These are phyloP conservation scores for Dioscorea cayenensis DNA, from an alignment of 116 monocot genomes.

Conservation along the genomic window DNA sequence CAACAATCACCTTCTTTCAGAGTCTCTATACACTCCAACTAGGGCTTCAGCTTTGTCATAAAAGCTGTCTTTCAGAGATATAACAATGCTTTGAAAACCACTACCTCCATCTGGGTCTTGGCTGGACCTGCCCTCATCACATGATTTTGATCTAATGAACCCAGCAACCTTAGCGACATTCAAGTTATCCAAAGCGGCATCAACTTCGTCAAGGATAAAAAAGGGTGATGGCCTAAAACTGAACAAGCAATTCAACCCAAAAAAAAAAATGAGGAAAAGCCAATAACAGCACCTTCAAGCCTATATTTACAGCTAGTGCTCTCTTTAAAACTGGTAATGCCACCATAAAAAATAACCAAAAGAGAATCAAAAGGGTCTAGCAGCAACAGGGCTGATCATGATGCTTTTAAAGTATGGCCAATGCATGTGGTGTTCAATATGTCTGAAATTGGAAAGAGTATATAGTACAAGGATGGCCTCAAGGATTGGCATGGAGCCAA, in stretches of 20 bases:
- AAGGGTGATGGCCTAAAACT: slow-evolving; percentile 95
- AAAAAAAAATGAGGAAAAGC: not conserved
- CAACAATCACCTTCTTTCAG: slow-evolving; percentile 63
- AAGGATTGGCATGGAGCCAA: not conserved
- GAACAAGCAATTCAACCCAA: slow-evolving; percentile 2
- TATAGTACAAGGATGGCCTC: not conserved
- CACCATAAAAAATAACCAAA: not conserved
- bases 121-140: slow-evolving; percentile 27
- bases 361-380: not conserved
- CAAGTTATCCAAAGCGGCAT: slow-evolving; percentile 94
- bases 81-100: slow-evolving; percentile 94
- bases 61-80: slow-evolving; percentile 94
- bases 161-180: slow-evolving; percentile 94
- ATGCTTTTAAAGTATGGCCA: no score
- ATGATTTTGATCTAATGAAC: slow-evolving; percentile 90
- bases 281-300: not conserved
- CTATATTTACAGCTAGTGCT: not conserved
- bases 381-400: not conserved
- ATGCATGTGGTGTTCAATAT: no score
- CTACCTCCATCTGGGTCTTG: slow-evolving; percentile 43
- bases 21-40: slow-evolving; percentile 93
- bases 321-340: not conserved
- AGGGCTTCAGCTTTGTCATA: slow-evolving; percentile 97
- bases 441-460: no score
- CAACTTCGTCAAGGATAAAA: slow-evolving; percentile 96